Evolutionary conservation across 192 early-diverging fungal genomes (phyloP), one percentile per base, ranked within the genome.

Genomic region (Spizellomyces punctatus): DNA sequence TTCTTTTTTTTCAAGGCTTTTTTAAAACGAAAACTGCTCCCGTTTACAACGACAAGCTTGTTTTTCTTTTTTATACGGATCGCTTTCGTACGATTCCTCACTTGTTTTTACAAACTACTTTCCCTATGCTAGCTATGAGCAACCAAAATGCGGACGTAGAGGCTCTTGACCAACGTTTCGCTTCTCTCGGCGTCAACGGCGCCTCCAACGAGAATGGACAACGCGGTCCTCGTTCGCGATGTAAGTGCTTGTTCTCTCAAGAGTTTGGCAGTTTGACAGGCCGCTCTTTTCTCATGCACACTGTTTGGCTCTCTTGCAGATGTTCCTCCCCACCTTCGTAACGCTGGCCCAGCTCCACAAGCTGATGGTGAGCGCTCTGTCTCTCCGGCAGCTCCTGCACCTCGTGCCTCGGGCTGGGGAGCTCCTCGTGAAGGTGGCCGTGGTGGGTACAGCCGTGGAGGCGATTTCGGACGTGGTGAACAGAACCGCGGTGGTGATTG

Each of bases 111-210:
- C 12, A 54, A 12, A 54, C 50, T 54, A 27, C 59, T 14, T 27
- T n/a, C 14, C 59, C 42, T 61, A 67, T 67, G 66, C 66, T 67
- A 4, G 57, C 17, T 42, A 70, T 70, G 68, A 48, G 21, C 41
- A 46, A 60, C 43, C 22, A 70, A 41, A 70, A 63, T 64, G 58
- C 16, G 12, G 42, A 63, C 43, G 68, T 63, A 27, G 50, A 69
- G 7, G 10, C 27, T 56, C 58, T 74, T n/a, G 72, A 75, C 72
- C 52, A 74, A 43, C 19, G 71, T 49, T 74, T 74, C 47, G 66
- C 57, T 63, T 12, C 10, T 41, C 46, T 74, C 12, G 47, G 45
- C 43, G 71, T 74, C 41, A 74, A 64, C 16, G 58, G 58, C 54
- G 27, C 12, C 47, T 27, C 14, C 44, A 73, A 57, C 71, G 55